These are phyloP conservation scores for Ambispora gerdemannii DNA, from an alignment of 192 early-diverging fungal species.

Conservation along the genomic window DNA sequence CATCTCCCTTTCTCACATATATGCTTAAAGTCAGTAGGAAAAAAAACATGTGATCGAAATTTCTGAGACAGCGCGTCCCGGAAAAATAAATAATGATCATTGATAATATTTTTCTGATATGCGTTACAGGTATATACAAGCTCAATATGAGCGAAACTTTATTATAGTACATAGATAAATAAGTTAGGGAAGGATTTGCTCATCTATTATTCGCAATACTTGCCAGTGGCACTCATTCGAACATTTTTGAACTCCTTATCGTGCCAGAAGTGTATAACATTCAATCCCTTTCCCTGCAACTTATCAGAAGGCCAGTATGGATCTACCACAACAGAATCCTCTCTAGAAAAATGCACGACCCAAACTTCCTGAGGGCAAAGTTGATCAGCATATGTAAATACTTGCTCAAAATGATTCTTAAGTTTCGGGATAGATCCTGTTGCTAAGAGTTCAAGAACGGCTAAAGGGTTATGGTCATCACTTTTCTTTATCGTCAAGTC, in stretches of 20 bases:
- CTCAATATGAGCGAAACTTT: too few relatives aligned
- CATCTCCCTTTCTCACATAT: too few relatives aligned
- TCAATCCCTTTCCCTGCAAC: slow-evolving; percentile 3
- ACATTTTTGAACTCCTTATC: slow-evolving; percentile 25
- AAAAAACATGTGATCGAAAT: too few relatives aligned
- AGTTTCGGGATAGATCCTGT: slow-evolving; percentile 14
- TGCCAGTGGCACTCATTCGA: too few relatives aligned
- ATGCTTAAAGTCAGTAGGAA: too few relatives aligned
- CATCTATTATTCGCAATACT: too few relatives aligned
- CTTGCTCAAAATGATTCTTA: slow-evolving; percentile 23
- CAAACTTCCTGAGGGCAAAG: slow-evolving; percentile 9
- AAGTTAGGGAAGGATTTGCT: too few relatives aligned
- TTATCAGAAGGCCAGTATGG: slow-evolving; percentile 17
- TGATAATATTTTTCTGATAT: too few relatives aligned
- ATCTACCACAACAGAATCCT: slow-evolving; percentile 25
- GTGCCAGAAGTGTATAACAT: slow-evolving; percentile 30
- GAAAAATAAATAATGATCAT: too few relatives aligned
- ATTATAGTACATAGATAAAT: too few relatives aligned
- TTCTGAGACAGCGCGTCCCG: too few relatives aligned
- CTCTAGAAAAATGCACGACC: slow-evolving; percentile 31
- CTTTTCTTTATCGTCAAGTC: slow-evolving; percentile 9
- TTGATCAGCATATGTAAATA: slow-evolving; percentile 16
- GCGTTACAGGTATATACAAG: too few relatives aligned
- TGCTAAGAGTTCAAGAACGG: slow-evolving; percentile 31
- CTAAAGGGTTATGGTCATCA: background rate